Evolutionary conservation across 768 basidiomycete species (phyloP), one percentile per base, ranked within the genome.

Genomic region (Leccinellum albellum): DNA sequence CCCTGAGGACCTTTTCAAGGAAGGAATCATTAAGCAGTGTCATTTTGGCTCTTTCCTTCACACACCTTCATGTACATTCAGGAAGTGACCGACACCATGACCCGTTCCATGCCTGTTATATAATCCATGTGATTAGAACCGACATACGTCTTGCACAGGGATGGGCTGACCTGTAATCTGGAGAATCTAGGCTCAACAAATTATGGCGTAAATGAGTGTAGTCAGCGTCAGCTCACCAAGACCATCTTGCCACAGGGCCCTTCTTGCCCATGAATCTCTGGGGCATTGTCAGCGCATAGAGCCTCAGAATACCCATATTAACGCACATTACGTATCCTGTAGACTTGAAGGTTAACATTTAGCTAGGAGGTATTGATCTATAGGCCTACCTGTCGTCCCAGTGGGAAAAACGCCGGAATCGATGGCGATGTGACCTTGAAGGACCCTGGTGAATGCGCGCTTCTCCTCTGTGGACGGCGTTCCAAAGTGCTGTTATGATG

Each of bases 1-100:
- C 81, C 82, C 9, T 83, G 82, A 12, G 83, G 84, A 5, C 88
- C 88, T 74, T 51, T 49, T 23, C 42, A 20, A 51, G 10, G 3
- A 21, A 46, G 14, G 12, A 5, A 49, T 69, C 33, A 70, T 51
- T 3, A 28, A 28, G 28, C 28, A 49, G 44, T n/a, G 3, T 12
- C 9, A 17, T 13, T 28, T 15, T 9, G 14, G 15, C 6, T 3
- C 15, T 55, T 33, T 50, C 26, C 8, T 32, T 28, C 10, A 57
- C 37, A 33, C 58, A 76, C 77, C 78, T 79, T 98, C 94, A 65
- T 98, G 95, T 0, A 98, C 95, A 59, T 97, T 97, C 53, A 98
- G 74, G 75, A 89, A 98, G 62, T 91, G 87, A 0, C 96, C 96
- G 31, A 99, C 89, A 32, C 97, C 96, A 64, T 98, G 96, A 0